A percentile compares a stretch with the other conserved stretches of the same genome.
phyloP scores from a whole-genome alignment of 306 rosid genomes.

The Ormosia emarginata region DNA sequence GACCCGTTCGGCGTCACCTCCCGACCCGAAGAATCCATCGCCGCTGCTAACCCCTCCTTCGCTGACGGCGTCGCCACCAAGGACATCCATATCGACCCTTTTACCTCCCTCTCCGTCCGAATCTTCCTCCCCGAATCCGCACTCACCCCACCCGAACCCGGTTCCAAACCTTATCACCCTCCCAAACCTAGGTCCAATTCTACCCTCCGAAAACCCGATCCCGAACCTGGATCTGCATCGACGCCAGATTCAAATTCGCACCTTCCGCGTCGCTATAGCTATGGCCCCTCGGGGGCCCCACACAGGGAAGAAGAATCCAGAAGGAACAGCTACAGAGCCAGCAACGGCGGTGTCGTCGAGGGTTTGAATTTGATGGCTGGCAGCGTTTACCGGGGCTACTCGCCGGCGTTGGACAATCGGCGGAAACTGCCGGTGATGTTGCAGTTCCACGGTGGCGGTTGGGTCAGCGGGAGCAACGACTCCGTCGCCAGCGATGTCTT shows the following conservation, averaged over 20 bases:
- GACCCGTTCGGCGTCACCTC: conserved; percentile 74
- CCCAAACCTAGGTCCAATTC: conserved; percentile 25
- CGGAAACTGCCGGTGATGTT: conserved; percentile 73
- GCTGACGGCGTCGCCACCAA: conserved; percentile 87
- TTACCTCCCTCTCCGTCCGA: conserved; percentile 73
- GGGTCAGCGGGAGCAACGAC: conserved; percentile 94
- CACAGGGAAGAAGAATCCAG: conserved; percentile 38
- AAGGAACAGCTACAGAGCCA: conserved; percentile 36
- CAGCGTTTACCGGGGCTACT: conserved; percentile 66
- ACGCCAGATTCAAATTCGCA: not conserved
- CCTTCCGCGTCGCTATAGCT: conserved; percentile 58
- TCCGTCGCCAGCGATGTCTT: conserved; percentile 76
- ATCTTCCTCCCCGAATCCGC: conserved; percentile 95
- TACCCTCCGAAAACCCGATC: conserved; percentile 24
- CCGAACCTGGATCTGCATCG: conserved; percentile 32
- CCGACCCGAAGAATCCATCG: conserved; percentile 82
- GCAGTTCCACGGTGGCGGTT: conserved; percentile 97
- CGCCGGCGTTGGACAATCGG: conserved; percentile 50
- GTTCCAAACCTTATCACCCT: conserved; percentile 31
- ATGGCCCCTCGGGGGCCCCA: conserved; percentile 37
- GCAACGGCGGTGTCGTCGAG: conserved; percentile 47
- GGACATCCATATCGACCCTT: conserved; percentile 86
- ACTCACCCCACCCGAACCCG: conserved; percentile 61
- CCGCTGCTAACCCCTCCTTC: conserved; percentile 70
- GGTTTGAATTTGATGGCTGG: conserved; percentile 61